phyloP scores from a whole-genome alignment of 352 stramenopile genomes.

The Halophytophthora batemanensis region DNA sequence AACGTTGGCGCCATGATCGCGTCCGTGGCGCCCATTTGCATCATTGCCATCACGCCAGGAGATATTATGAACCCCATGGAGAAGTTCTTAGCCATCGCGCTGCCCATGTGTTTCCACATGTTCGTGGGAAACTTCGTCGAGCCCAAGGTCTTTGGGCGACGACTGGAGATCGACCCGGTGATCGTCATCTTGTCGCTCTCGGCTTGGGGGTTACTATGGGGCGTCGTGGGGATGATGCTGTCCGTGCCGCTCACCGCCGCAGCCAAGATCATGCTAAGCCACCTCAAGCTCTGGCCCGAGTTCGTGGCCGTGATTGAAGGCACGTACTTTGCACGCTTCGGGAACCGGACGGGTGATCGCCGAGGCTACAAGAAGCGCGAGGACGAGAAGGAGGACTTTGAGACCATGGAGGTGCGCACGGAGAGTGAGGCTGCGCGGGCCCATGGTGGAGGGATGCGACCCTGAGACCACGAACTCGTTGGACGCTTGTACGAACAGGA shows the following conservation, averaged over 20 bases:
- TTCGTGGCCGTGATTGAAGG: slow-evolving; percentile 85
- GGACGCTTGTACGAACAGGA: slow-evolving; percentile 16
- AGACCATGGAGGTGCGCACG: slow-evolving; percentile 75
- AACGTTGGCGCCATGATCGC: slow-evolving; percentile 89
- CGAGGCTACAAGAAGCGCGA: slow-evolving; percentile 70
- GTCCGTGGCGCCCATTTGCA: slow-evolving; percentile 75
- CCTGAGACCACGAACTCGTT: slow-evolving; percentile 14
- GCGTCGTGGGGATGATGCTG: slow-evolving; percentile 88
- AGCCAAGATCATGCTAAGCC: slow-evolving; percentile 86
- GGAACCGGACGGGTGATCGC: slow-evolving; percentile 35
- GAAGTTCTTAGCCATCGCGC: slow-evolving; percentile 81
- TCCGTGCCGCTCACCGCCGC: slow-evolving; percentile 82
- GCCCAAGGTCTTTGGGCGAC: slow-evolving; percentile 83
- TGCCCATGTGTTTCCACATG: slow-evolving; percentile 89
- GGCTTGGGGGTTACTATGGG: slow-evolving; percentile 84
- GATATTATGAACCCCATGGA: slow-evolving; percentile 88
- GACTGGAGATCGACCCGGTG: slow-evolving; percentile 84
- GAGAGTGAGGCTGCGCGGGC: slow-evolving; percentile 62
- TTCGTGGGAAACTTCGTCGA: slow-evolving; percentile 90
- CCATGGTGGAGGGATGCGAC: slow-evolving; percentile 32
- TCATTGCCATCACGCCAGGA: slow-evolving; percentile 83
- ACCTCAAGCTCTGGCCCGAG: slow-evolving; percentile 84
- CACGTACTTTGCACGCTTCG: slow-evolving; percentile 82
- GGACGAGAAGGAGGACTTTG: slow-evolving; percentile 70
- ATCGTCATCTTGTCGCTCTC: slow-evolving; percentile 87